Base-by-base conservation (phyloP, 164 flowering plant genomes). In the Litsea cubeba region DNA sequence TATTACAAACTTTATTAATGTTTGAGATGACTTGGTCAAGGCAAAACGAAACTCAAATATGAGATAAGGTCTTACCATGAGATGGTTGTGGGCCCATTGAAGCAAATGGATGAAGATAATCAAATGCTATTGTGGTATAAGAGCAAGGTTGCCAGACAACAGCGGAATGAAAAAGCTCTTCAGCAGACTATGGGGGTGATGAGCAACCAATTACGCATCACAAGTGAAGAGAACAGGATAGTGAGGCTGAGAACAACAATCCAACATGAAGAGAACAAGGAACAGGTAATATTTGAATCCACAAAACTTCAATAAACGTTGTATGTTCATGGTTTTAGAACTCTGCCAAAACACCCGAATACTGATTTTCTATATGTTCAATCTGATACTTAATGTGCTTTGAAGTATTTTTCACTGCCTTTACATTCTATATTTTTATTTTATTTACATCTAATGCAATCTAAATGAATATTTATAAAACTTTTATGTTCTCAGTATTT, bases 1-100 rank as follows among this genome's bases (percentile, higher is more conserved):
- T 40, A 8, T 40, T 40, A 40, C 46, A 40, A 40, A 40, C 46
- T 8, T 40, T 40, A 40, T 40, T 40, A 40, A 40, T 40, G 46
- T 8, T 40, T 40, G 46, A 40, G 46, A 40, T 40, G 28, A 28
- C 18, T 66, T 28, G 32, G 28, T 66, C 20, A 62, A 94, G 98
- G 94, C 1, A 95, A 93, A 74, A 62, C 87, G 4, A 88, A 75
- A 76, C 80, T 89, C 74, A 94, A 89, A 70, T 94, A 72, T 78
- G 98, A 95, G 67, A 79, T 95, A 81, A 79, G 84, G 71, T 91
- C 98, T 0, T 89, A 91, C 77, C 83, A 83, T 24, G 98, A 93
- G 80, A 86, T 77, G 88, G 97, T 93, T 40, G 88, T 87, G 15
- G 72, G 65, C 14, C 91, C 85, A 32, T 76, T 91, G 77, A 87